Conservation (phyloP, 2,329 filamentous ascomycete genomes). For the Emergomyces pasteurianus region DNA sequence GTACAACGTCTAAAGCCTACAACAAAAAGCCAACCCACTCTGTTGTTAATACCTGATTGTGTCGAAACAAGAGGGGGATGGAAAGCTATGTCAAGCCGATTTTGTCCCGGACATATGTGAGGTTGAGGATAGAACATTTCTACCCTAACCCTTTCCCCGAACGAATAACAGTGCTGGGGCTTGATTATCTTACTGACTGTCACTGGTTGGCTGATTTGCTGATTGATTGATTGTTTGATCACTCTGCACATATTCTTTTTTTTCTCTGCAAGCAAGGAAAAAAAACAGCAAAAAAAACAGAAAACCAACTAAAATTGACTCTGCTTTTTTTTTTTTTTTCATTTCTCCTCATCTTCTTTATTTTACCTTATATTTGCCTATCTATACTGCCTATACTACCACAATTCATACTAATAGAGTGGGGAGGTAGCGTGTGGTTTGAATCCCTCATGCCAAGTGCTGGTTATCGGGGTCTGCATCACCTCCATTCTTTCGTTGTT, state of each 20-base stretch:
- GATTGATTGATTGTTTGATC: neutral
- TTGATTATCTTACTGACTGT: neutral
- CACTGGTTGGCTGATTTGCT: neutral
- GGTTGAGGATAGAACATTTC: neutral
- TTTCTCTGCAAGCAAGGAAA: neutral
- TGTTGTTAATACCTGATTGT: neutral
- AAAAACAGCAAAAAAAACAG: neutral
- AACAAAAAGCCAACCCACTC: neutral
- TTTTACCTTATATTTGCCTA: neutral
- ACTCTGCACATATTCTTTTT: neutral
- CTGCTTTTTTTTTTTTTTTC: neutral
- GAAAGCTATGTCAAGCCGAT: neutral
- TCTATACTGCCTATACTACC: neutral
- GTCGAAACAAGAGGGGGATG: neutral
- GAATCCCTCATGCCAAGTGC: slow-evolving; percentile 7
- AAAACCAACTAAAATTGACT: neutral
- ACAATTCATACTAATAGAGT: neutral
- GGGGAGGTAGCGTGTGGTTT: neutral
- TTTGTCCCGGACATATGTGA: neutral
- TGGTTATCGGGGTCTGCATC: slow-evolving; percentile 2
- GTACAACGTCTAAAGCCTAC: neutral
- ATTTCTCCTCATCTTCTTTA: too few species aligned
- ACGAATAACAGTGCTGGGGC: neutral
- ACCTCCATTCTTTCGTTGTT: neutral
- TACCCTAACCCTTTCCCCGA: neutral